phyloP scores from a whole-genome alignment of 129 eudicot species.

The Saposhnikovia divaricata region DNA sequence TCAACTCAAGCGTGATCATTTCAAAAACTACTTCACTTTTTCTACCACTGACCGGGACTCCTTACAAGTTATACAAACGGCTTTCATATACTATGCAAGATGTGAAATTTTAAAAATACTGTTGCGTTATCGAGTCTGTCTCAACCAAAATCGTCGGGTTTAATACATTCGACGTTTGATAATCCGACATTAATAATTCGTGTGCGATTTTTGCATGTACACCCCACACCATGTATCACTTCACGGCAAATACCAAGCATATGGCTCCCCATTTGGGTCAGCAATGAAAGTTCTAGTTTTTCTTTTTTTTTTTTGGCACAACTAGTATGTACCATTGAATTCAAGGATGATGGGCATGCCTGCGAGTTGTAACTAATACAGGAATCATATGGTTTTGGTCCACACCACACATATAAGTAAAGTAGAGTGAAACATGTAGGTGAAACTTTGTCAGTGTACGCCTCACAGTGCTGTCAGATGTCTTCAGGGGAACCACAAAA shows the following conservation, averaged over 20 bases:
- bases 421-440: background rate
- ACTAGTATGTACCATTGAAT: background rate
- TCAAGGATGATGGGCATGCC: background rate
- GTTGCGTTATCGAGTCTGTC: background rate
- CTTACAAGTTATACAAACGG: background rate
- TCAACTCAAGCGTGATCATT: background rate
- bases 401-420: background rate
- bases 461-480: background rate
- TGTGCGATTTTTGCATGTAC: background rate
- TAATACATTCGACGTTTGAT: background rate
- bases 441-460: background rate
- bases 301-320: background rate
- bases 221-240: background rate
- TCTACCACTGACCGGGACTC: background rate
- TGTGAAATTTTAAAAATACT: too few relatives aligned
- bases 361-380: background rate
- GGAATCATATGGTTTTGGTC: conserved; percentile 3
- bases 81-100: too few relatives aligned
- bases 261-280: background rate
- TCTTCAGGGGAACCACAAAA: background rate
- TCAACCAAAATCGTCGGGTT: too few relatives aligned
- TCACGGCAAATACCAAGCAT: background rate
- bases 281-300: background rate
- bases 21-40: background rate
- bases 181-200: too few relatives aligned